Percentiles rank a stretch among this genome's conserved stretches.
phyloP scores from a whole-genome alignment of 306 rosid genomes.

The Dalbergia cochinchinensis region DNA sequence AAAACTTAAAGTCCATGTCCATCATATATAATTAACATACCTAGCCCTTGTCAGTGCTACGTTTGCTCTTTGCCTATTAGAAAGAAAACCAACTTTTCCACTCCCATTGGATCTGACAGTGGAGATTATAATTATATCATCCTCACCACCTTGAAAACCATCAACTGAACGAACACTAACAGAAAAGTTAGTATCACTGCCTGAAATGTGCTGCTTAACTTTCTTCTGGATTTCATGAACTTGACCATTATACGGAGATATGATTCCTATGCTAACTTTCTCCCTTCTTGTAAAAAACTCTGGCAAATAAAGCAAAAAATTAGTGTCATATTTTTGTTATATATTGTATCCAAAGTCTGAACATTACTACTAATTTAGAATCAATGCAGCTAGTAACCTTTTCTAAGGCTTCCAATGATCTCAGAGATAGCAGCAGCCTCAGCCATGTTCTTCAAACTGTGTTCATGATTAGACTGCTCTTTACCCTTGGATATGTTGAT shows the following conservation, averaged over 20 bases:
- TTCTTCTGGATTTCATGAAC: slow-evolving; percentile 59
- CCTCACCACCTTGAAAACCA: slow-evolving; percentile 81
- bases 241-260: slow-evolving; percentile 73
- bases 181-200: slow-evolving; percentile 41
- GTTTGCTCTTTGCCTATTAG: slow-evolving; percentile 61
- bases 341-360: neutral
- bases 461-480: slow-evolving; percentile 21
- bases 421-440: slow-evolving; percentile 58
- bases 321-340: neutral
- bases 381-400: slow-evolving; percentile 42
- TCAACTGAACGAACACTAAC: slow-evolving; percentile 68
- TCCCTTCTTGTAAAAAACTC: slow-evolving; percentile 47
- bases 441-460: slow-evolving; percentile 51
- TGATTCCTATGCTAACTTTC: slow-evolving; percentile 69
- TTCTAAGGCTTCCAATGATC: slow-evolving; percentile 51
- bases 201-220: slow-evolving; percentile 37
- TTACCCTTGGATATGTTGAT: slow-evolving; percentile 53
- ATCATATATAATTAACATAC: slow-evolving; percentile 38
- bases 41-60: slow-evolving; percentile 73
- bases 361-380: no score
- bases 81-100: slow-evolving; percentile 65
- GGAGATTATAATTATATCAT: slow-evolving; percentile 62
- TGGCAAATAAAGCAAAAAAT: slow-evolving; percentile 8
- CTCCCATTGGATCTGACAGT: slow-evolving; percentile 55
- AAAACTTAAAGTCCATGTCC: neutral